A percentile compares a stretch with the other conserved stretches of the same genome.
phyloP scores from a whole-genome alignment of 1,284 basidiomycete genomes.

The Ceratobasidium sp. region DNA sequence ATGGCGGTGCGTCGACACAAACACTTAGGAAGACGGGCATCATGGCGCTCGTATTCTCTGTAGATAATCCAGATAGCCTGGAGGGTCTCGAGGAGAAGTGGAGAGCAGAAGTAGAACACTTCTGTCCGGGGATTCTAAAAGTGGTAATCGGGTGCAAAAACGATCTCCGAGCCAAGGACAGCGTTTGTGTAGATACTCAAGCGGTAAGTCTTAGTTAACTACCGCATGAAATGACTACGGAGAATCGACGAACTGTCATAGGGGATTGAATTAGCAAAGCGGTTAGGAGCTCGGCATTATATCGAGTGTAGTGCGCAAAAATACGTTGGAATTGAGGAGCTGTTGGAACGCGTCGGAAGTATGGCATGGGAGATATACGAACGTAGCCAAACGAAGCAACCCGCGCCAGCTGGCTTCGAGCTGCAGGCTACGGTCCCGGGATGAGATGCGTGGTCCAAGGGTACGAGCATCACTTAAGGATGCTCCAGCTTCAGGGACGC shows the following conservation, averaged over 20 bases:
- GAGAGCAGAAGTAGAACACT: background rate
- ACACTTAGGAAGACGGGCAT: slow-evolving; percentile 1
- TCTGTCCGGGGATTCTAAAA: slow-evolving; percentile 3
- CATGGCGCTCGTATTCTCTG: slow-evolving; percentile 3
- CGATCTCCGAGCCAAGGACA: background rate
- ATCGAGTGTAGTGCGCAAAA: slow-evolving; percentile 23
- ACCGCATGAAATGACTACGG: no score
- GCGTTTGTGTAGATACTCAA: slow-evolving; percentile 2
- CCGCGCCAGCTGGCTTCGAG: no score
- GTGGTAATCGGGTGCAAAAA: slow-evolving; percentile 24
- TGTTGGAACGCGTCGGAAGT: background rate
- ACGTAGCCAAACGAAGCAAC: no score
- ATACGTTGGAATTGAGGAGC: slow-evolving; percentile 14
- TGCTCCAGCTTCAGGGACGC: no score
- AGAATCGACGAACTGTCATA: background rate
- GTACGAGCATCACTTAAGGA: no score
- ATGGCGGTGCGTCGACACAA: no score
- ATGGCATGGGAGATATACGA: slow-evolving; percentile 30
- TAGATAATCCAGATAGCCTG: slow-evolving; percentile 15
- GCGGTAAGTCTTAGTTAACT: background rate
- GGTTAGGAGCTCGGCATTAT: slow-evolving; percentile 31
- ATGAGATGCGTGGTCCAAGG: no score
- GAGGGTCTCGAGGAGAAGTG: slow-evolving; percentile 7
- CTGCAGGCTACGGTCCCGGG: no score
- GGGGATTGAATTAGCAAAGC: slow-evolving; percentile 16